Conservation (phyloP, 768 basidiomycete species). For the Guyanaporus albipodus region DNA sequence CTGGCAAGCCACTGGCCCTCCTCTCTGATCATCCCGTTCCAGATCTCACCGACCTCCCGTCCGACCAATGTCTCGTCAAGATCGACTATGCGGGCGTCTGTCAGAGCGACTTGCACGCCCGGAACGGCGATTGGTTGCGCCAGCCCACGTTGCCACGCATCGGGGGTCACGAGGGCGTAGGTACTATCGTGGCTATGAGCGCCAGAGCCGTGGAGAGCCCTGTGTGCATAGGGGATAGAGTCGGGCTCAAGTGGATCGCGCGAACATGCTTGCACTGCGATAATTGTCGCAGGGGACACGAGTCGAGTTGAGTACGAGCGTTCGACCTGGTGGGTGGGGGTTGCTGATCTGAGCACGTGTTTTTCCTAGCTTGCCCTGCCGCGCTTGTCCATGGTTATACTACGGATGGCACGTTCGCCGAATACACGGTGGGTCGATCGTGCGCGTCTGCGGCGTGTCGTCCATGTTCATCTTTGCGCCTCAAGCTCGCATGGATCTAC, state of each 20-base stretch:
- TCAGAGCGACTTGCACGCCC: slow-evolving; percentile 39
- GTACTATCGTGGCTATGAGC: slow-evolving; percentile 42
- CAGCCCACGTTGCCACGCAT: slow-evolving; percentile 31
- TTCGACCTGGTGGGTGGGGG: no score
- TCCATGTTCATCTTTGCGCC: background rate
- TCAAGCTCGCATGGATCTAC: slow-evolving; percentile 31
- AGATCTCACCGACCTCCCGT: slow-evolving; percentile 12
- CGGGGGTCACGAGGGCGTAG: slow-evolving; percentile 48
- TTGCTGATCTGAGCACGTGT: no score
- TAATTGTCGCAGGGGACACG: slow-evolving; percentile 37
- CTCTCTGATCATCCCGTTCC: slow-evolving; percentile 17
- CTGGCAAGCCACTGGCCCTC: slow-evolving; percentile 11
- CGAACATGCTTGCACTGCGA: slow-evolving; percentile 38
- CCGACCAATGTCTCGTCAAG: slow-evolving; percentile 36
- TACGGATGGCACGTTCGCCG: slow-evolving; percentile 42
- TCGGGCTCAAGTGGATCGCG: slow-evolving; percentile 44
- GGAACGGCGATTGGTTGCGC: slow-evolving; percentile 36
- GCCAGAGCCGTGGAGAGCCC: slow-evolving; percentile 28
- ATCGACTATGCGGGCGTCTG: slow-evolving; percentile 42
- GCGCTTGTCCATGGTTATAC: slow-evolving; percentile 31
- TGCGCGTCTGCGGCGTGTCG: no score
- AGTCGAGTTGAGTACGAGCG: slow-evolving; percentile 24
- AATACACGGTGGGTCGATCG: slow-evolving; percentile 32
- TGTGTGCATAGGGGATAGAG: slow-evolving; percentile 37
- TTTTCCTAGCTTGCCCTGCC: slow-evolving; percentile 15